Conservation (phyloP, 371 early-diverging fungal genomes). For the Apophysomyces variabilis region DNA sequence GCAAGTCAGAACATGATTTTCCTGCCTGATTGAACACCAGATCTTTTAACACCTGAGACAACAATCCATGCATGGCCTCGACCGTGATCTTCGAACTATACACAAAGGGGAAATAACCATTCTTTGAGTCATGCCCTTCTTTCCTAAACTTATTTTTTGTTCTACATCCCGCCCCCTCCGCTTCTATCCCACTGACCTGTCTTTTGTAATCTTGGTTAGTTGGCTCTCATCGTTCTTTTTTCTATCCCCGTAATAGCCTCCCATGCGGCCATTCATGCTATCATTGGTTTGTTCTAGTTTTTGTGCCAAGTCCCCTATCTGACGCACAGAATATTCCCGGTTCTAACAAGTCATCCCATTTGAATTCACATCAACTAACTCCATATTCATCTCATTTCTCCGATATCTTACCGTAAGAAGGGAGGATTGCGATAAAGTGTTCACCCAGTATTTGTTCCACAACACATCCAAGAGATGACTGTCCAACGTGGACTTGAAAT, state of each 20-base stretch:
- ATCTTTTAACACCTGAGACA: slow-evolving; percentile 83
- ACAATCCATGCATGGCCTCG: slow-evolving; percentile 80
- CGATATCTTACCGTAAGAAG: slow-evolving; percentile 76
- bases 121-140: background rate
- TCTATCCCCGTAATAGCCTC: slow-evolving; percentile 63
- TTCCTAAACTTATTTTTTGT: no score
- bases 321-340: slow-evolving; percentile 78
- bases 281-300: slow-evolving; percentile 83
- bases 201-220: slow-evolving; percentile 75
- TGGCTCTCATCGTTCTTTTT: slow-evolving; percentile 72
- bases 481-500: slow-evolving; percentile 94
- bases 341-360: slow-evolving; percentile 54
- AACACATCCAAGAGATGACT: slow-evolving; percentile 84
- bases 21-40: slow-evolving; percentile 67
- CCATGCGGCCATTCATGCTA: slow-evolving; percentile 57
- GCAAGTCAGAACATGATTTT: background rate
- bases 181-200: slow-evolving; percentile 49
- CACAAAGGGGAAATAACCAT: slow-evolving; percentile 2
- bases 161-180: background rate
- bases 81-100: slow-evolving; percentile 74
- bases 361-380: background rate
- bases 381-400: background rate
- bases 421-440: slow-evolving; percentile 90
- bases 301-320: slow-evolving; percentile 82
- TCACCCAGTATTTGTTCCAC: slow-evolving; percentile 98